Evolutionary conservation across 345 rosid species (phyloP).

Genomic region (Aegle marmelos): DNA sequence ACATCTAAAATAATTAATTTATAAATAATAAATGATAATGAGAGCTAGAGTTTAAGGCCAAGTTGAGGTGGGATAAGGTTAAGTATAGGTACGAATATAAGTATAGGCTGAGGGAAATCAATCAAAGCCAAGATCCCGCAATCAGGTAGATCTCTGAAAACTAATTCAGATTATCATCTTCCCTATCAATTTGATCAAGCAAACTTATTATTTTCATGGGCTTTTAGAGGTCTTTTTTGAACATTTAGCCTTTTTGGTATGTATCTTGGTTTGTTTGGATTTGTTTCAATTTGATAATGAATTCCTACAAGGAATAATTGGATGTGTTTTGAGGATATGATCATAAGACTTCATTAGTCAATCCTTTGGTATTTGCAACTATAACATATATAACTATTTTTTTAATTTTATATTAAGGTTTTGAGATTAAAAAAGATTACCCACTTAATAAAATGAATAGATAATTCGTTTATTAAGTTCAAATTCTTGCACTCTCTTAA

Average conservation of each 20-base stretch:
- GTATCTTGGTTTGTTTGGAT: background rate
- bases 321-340: background rate
- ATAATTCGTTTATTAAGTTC: background rate
- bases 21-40: too few relatives aligned
- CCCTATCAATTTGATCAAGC: conserved; percentile 57
- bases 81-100: too few relatives aligned
- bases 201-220: conserved; percentile 35
- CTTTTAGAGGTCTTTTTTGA: conserved; percentile 9
- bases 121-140: too few relatives aligned
- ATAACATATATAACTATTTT: background rate
- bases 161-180: conserved; percentile 56
- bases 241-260: conserved; percentile 12
- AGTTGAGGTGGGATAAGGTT: accelerated
- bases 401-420: background rate
- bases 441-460: background rate
- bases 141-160: conserved; percentile 68
- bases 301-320: background rate
- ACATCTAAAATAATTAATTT: too few relatives aligned
- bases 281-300: background rate
- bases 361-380: background rate
- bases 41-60: accelerated
- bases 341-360: background rate
- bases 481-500: too few relatives aligned
- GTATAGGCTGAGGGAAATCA: too few relatives aligned
- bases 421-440: too few relatives aligned